Conservation (phyloP, 495 filamentous ascomycete species). For the Echria macrotheca region DNA sequence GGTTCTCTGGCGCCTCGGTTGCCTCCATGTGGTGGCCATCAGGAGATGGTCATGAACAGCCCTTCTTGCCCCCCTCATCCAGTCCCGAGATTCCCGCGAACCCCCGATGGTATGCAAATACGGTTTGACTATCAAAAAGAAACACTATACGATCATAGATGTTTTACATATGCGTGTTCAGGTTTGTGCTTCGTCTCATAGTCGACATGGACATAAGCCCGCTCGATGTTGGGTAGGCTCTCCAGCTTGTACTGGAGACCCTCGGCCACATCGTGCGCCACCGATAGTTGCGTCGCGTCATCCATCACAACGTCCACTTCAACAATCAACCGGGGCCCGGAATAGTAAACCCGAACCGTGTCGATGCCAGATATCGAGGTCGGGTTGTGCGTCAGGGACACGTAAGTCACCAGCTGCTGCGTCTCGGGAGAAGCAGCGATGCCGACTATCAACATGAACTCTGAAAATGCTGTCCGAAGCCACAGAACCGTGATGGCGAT, state of each 20-base stretch:
- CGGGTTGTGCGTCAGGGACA: not conserved
- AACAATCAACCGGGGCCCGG: not conserved
- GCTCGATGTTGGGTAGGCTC: not conserved
- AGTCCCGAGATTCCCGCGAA: too few relatives aligned
- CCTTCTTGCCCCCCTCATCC: too few relatives aligned
- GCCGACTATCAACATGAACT: not conserved
- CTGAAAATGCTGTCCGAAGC: not conserved
- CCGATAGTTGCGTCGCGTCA: not conserved
- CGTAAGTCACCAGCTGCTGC: not conserved
- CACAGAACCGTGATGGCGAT: not conserved
- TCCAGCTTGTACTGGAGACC: not conserved
- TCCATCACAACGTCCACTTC: not conserved
- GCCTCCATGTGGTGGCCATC: too few relatives aligned
- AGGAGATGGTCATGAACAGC: too few relatives aligned
- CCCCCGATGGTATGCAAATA: too few relatives aligned
- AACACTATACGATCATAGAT: not conserved
- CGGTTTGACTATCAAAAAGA: not conserved
- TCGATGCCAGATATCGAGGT: not conserved
- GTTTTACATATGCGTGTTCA: not conserved
- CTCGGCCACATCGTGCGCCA: not conserved
- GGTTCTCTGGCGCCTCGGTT: too few relatives aligned
- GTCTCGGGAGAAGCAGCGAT: not conserved
- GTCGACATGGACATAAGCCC: not conserved
- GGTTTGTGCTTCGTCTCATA: not conserved
- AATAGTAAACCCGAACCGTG: not conserved